These are phyloP conservation scores for Lentinula boryana DNA, from an alignment of 768 basidiomycete genomes.

Conservation along the genomic window DNA sequence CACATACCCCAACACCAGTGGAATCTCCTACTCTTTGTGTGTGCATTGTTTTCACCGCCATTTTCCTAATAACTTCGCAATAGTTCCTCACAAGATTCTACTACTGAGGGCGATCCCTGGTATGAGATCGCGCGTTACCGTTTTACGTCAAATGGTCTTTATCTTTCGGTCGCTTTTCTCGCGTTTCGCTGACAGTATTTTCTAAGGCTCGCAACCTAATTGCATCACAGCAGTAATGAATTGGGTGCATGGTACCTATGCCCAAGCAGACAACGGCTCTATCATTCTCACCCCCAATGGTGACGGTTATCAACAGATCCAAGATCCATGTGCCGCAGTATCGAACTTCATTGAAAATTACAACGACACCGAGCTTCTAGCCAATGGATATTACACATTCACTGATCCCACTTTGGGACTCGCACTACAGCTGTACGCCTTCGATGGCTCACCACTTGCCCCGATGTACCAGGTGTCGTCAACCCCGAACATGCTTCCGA, in stretches of 20 bases:
- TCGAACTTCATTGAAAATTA: slow-evolving; percentile 87
- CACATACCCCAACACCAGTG: slow-evolving; percentile 78
- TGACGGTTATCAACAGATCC: slow-evolving; percentile 93
- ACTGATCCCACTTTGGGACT: slow-evolving; percentile 53
- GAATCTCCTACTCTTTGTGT: slow-evolving; percentile 87
- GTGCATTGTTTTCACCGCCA: neutral
- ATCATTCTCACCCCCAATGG: slow-evolving; percentile 66
- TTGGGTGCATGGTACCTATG: slow-evolving; percentile 86
- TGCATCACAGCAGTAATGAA: slow-evolving; percentile 87
- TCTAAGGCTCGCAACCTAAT: slow-evolving; percentile 69
- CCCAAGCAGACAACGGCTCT: slow-evolving; percentile 69
- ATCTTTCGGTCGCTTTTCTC: neutral
- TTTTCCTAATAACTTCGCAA: neutral
- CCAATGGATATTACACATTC: slow-evolving; percentile 61
- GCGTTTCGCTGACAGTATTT: neutral
- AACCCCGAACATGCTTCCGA: slow-evolving; percentile 86
- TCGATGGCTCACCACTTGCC: slow-evolving; percentile 70
- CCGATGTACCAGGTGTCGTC: slow-evolving; percentile 63
- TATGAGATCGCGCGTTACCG: slow-evolving; percentile 92
- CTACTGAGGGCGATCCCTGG: slow-evolving; percentile 64
- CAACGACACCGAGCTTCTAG: slow-evolving; percentile 66
- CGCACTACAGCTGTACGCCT: slow-evolving; percentile 74
- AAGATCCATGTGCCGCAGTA: slow-evolving; percentile 85
- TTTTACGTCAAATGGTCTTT: slow-evolving; percentile 78
- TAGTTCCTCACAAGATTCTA: neutral